These are phyloP conservation scores for Diaporthe amygdali DNA, from an alignment of 2,329 filamentous ascomycete species.

Conservation along the genomic window DNA sequence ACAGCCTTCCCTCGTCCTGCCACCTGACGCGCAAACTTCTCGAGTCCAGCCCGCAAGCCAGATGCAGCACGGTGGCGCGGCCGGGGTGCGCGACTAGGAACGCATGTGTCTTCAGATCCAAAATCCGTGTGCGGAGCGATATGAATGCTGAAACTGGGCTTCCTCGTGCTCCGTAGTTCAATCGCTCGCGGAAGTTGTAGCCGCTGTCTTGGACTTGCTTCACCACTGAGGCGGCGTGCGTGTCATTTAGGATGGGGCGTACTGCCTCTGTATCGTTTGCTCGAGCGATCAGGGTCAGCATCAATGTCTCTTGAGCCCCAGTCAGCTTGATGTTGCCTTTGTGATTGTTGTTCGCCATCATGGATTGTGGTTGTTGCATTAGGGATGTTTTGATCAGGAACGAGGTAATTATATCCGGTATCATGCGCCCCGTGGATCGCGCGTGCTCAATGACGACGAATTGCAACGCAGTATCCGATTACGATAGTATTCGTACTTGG, in stretches of 20 bases:
- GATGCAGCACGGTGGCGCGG: neutral
- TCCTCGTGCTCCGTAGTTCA: neutral
- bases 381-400: no score
- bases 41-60: conserved; percentile 1
- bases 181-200: neutral
- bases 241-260: neutral
- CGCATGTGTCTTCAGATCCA: neutral
- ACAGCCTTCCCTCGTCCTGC: neutral
- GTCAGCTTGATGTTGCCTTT: neutral
- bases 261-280: neutral
- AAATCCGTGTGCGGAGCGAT: neutral
- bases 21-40: neutral
- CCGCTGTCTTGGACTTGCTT: neutral
- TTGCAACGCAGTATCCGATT: neutral
- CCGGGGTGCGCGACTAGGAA: neutral
- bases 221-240: neutral
- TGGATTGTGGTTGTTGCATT: no score
- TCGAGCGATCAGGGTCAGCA: neutral
- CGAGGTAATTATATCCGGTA: no score
- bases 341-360: neutral
- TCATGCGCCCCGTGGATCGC: no score
- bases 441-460: neutral
- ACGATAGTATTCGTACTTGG: neutral
- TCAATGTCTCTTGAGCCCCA: neutral
- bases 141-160: neutral